Base-by-base conservation (phyloP, 306 rosid species). In the Vigna mungo region DNA sequence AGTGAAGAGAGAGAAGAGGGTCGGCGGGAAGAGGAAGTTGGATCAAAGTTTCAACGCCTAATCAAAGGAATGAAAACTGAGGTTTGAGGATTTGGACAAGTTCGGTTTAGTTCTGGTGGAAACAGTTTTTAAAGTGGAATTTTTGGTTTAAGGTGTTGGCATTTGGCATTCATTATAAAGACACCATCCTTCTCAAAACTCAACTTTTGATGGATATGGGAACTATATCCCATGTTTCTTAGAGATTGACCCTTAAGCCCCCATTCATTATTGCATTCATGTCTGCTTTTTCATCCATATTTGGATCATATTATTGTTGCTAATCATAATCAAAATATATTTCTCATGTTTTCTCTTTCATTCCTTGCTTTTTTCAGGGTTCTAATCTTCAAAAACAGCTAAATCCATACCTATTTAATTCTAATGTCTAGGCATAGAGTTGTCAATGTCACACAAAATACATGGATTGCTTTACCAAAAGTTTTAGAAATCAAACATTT, bases 21-120 rank as follows among this genome's bases (percentile, higher is more conserved):
- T 63, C 79, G 84, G 87, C 87, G 88, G 88, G 89, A 86, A 84
- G 23, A 52, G n/a, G 68, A 74, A 64, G 79, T 21, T 63, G 7
- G 85, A 60, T 9, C 16, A 25, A 39, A 7, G 15, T 17, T 70
- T 34, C 17, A n/a, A 68, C 85, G 84, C 85, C 85, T 74, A 73
- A 73, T 76, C 9, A 59, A 46, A 76, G 37, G 53, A 71, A n/a
- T 1, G 4, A 48, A 39, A 56, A 69, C 16, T 7, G 80, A 56
- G 80, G 82, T 52, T 51, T 61, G 55, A 14, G n/a, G 49, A 34
- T 61, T 62, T 71, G 49, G 85, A 79, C 85, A 56, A 47, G 65
- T 17, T 23, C 12, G 15, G 23, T 73, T 59, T 18, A 20, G 23
- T 73, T 59, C 15, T 59, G 25, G 34, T 37, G 55, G 53, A 32